A percentile compares a stretch with the other conserved stretches of the same genome.
Evolutionary conservation across 2,329 filamentous ascomycete genomes (phyloP).

Genomic region (Fusarium nematophilum): DNA sequence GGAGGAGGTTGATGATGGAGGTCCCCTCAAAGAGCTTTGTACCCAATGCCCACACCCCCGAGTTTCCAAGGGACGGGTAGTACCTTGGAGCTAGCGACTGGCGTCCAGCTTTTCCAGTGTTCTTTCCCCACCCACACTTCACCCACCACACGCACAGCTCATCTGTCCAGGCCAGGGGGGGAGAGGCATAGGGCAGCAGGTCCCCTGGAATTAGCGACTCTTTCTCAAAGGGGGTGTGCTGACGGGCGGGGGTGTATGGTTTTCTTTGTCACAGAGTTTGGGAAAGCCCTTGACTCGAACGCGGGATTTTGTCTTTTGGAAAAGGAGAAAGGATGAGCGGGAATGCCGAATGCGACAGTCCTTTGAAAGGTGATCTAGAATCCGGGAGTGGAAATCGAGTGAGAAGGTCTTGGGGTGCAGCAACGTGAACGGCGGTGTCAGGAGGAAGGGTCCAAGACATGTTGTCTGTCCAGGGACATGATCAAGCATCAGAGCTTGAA

Average conservation of each 20-base stretch:
- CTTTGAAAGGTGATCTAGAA: constrained; percentile 4
- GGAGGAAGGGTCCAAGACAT: constrained; percentile 24
- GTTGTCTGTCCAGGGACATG: too few species aligned
- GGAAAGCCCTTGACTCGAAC: background rate
- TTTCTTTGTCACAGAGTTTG: too few species aligned
- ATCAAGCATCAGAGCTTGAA: too few species aligned
- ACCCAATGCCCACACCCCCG: too few species aligned
- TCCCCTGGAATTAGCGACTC: constrained; percentile 9
- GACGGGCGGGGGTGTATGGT: too few species aligned
- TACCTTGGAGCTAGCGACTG: constrained; percentile 12
- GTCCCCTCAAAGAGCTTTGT: too few species aligned
- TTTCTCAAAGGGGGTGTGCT: constrained; percentile 1
- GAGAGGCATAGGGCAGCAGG: constrained; percentile 11
- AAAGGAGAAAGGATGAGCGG: background rate
- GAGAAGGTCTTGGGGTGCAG: constrained; percentile 20
- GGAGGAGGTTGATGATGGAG: too few species aligned
- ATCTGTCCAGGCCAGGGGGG: constrained; percentile 6
- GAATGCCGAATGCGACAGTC: background rate
- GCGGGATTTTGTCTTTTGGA: too few species aligned
- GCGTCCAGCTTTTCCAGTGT: too few species aligned
- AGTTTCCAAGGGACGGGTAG: constrained; percentile 16
- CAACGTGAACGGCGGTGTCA: constrained; percentile 22
- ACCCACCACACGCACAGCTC: background rate
- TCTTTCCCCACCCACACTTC: background rate
- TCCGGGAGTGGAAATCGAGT: constrained; percentile 1